A percentile compares a stretch with the other conserved stretches of the same genome.
Evolutionary conservation across 306 rosid genomes (phyloP).

Genomic region (Ziziphus jujuba): DNA sequence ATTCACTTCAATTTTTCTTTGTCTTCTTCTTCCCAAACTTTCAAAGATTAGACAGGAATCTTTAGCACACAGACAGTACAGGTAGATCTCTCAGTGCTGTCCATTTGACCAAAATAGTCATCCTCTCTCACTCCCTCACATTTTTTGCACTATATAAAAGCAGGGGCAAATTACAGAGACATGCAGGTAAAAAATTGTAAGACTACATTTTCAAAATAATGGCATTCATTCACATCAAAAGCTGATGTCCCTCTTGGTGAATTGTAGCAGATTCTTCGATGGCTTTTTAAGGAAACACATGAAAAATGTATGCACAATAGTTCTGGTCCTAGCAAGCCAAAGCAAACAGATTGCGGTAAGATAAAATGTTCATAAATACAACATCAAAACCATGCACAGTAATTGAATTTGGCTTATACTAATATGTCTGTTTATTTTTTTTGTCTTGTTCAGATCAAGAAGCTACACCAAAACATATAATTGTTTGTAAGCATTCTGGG

Average conservation of each 20-base stretch:
- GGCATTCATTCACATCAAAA: constrained; percentile 1
- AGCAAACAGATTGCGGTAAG: constrained; percentile 48
- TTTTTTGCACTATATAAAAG: constrained; percentile 23
- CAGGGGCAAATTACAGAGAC: constrained; percentile 10
- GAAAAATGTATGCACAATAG: constrained; percentile 38
- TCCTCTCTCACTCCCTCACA: constrained; percentile 20
- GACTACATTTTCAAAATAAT: neutral
- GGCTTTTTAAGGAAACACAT: constrained; percentile 46
- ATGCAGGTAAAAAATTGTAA: constrained; percentile 35
- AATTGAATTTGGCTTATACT: neutral
- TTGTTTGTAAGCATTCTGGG: constrained; percentile 30
- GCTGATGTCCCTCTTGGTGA: constrained; percentile 17
- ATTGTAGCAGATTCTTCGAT: constrained; percentile 55
- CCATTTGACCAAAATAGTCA: constrained; percentile 50
- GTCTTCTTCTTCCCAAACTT: constrained; percentile 58
- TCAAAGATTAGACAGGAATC: constrained; percentile 68
- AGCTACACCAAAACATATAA: constrained; percentile 33
- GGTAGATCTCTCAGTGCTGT: constrained; percentile 53
- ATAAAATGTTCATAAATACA: neutral
- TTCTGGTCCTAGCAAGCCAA: constrained; percentile 36
- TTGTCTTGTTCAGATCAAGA: constrained; percentile 40
- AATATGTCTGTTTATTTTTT: neutral
- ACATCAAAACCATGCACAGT: neutral
- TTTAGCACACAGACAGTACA: constrained; percentile 54
- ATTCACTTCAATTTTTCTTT: constrained; percentile 54